Evolutionary conservation across 345 rosid species (phyloP).

Genomic region (Heritiera fomes): DNA sequence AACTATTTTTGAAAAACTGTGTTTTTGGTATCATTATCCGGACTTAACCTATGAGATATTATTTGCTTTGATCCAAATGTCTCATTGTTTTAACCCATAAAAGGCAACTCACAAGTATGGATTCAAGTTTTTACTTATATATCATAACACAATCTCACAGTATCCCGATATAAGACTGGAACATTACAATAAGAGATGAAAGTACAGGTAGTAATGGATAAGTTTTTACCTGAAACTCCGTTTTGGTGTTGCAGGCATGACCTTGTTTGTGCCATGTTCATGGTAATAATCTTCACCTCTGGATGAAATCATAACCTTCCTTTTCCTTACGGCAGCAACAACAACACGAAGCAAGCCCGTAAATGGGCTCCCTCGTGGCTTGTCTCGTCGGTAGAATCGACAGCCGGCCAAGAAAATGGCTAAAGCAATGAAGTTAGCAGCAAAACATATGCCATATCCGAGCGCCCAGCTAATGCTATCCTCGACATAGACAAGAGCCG

Average conservation of each 20-base stretch:
- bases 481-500: constrained; percentile 25
- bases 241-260: not conserved
- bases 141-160: too few species aligned
- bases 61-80: too few species aligned
- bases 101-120: too few species aligned
- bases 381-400: constrained; percentile 11
- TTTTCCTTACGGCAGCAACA: constrained; percentile 27
- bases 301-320: not conserved
- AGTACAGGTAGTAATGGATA: not conserved
- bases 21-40: not conserved
- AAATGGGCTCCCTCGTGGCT: constrained; percentile 30
- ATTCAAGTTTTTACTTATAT: too few species aligned
- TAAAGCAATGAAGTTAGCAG: constrained; percentile 20
- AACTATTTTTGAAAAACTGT: not conserved
- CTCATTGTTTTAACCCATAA: too few species aligned
- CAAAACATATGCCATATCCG: constrained; percentile 29
- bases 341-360: constrained; percentile 21
- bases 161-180: too few species aligned
- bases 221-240: constrained; percentile 34
- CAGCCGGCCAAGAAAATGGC: constrained; percentile 22
- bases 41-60: too few species aligned
- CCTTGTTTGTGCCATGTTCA: not conserved
- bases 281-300: constrained; percentile 24
- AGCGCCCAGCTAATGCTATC: constrained; percentile 31
- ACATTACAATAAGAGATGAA: not conserved